phyloP scores from a whole-genome alignment of 148 eudicot species.

The Persicaria maculosa region DNA sequence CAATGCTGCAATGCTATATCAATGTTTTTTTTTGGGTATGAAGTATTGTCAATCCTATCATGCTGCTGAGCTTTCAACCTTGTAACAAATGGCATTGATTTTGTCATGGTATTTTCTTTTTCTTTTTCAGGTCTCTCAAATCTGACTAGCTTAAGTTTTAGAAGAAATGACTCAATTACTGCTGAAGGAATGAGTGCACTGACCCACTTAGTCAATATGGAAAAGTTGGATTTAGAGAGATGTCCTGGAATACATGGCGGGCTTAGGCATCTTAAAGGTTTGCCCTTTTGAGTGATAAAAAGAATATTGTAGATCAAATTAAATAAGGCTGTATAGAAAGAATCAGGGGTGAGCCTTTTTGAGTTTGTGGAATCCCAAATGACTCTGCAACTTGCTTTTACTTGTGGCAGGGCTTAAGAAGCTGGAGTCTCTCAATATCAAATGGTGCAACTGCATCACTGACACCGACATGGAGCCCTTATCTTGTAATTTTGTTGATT shows the following conservation, averaged over 20 bases:
- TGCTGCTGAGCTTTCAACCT: too few species aligned
- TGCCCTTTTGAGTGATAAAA: not conserved
- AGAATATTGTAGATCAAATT: too few species aligned
- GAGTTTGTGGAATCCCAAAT: too few species aligned
- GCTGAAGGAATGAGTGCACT: conserved; percentile 18
- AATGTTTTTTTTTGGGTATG: too few species aligned
- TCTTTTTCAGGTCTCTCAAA: conserved; percentile 8
- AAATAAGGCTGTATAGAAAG: too few species aligned
- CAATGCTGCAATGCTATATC: too few species aligned
- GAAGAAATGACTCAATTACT: conserved; percentile 13
- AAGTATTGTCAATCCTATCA: too few species aligned
- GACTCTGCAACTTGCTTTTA: not conserved
- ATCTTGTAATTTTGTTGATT: conserved; percentile 32
- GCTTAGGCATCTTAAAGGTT: conserved; percentile 20
- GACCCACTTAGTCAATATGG: conserved; percentile 12
- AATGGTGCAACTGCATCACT: conserved; percentile 58
- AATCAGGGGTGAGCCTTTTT: too few species aligned
- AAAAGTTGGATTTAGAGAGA: conserved; percentile 20
- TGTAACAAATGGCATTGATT: not conserved
- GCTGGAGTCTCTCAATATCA: conserved; percentile 51
- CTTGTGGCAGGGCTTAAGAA: conserved; percentile 39
- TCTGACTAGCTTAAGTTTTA: conserved; percentile 17
- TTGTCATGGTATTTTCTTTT: not conserved
- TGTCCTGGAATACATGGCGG: conserved; percentile 24
- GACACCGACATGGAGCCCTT: conserved; percentile 60